Conservation (phyloP, 768 basidiomycete genomes). For the Phlebiopsis gigantea region DNA sequence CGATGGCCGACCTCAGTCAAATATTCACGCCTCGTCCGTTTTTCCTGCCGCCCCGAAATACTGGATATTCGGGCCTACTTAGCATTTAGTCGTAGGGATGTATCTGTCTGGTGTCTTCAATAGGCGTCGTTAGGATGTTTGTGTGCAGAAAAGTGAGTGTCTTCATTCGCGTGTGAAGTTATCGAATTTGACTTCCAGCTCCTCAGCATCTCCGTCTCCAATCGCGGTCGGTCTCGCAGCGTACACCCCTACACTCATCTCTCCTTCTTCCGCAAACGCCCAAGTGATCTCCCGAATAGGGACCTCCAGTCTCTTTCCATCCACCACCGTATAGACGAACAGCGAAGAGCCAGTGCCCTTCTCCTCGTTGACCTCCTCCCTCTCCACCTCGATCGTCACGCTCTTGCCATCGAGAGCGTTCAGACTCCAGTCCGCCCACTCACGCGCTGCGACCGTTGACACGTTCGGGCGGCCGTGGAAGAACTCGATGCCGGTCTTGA, state of each 20-base stretch:
- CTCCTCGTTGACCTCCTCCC: constrained; percentile 13
- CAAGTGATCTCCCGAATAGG: constrained; percentile 24
- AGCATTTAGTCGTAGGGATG: no score
- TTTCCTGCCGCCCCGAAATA: no score
- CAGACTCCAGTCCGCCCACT: constrained; percentile 25
- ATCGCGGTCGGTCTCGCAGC: constrained; percentile 19
- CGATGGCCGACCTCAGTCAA: no score
- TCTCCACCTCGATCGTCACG: constrained; percentile 19
- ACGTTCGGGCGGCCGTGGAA: constrained; percentile 20
- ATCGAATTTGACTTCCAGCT: constrained; percentile 14
- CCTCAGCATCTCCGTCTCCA: constrained; percentile 10
- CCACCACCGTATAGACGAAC: constrained; percentile 22
- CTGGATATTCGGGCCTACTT: no score
- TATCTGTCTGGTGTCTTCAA: no score
- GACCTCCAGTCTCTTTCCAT: constrained; percentile 14
- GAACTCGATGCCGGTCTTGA: constrained; percentile 28
- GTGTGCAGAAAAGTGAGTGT: no score
- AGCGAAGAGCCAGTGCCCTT: constrained; percentile 14
- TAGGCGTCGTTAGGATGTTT: no score
- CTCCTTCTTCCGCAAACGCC: constrained; percentile 18
- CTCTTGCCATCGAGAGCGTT: constrained; percentile 11
- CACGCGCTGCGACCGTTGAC: constrained; percentile 21
- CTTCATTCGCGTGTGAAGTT: neutral
- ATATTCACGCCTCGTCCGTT: no score
- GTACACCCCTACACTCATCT: constrained; percentile 19